Evolutionary conservation across 2,329 filamentous ascomycete species (phyloP), one percentile per base, ranked within the genome.

Genomic region (Pseudocercospora macadamiae): DNA sequence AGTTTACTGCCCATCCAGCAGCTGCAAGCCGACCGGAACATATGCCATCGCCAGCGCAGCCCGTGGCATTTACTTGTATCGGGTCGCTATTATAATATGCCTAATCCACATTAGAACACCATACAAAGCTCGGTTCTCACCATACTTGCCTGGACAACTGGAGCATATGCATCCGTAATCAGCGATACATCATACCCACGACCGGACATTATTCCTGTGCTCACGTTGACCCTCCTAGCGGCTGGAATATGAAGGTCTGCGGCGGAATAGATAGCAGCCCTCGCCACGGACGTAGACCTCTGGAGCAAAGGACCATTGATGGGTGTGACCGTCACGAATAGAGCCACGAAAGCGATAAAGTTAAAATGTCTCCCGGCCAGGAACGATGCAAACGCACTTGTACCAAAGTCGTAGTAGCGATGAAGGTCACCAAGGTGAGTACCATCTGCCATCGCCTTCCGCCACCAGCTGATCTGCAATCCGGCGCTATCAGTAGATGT

Each of bases 251-350:
- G 30, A 7, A 57, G 21, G 23, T 44, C 39, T 14, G 45, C 37
- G 14, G 2, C 14, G 1, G 34, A 45, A 16, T 45, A 9, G 7
- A 52, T 36, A 7, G 14, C 8, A 3, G 14, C 26, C 39, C 7
- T 25, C 14, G n/a, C 2, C 3, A 59, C 47, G 7, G 44, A 25
- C 3, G 44, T 30, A 16, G 45, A 55, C 19, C 57, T 18, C 34
- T 59, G 57, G 23, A 55, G 34, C 10, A 55, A 21, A 8, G 57
- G 57, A 14, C 57, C 51, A 55, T 59, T 59, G 34, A 59, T 45
- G 12, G 57, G 57, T n/a, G 57, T 45, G 12, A 59, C 32, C 30
- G 57, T 28, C 10, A 59, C 30, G 10, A 59, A 44, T 19, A 59
- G 5, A 12, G 57, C 52, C 3, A 51, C 57, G 49, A 59, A 51